Evolutionary conservation across 2,329 filamentous ascomycete genomes (phyloP).

Genomic region (Pseudogymnoascus sp.): DNA sequence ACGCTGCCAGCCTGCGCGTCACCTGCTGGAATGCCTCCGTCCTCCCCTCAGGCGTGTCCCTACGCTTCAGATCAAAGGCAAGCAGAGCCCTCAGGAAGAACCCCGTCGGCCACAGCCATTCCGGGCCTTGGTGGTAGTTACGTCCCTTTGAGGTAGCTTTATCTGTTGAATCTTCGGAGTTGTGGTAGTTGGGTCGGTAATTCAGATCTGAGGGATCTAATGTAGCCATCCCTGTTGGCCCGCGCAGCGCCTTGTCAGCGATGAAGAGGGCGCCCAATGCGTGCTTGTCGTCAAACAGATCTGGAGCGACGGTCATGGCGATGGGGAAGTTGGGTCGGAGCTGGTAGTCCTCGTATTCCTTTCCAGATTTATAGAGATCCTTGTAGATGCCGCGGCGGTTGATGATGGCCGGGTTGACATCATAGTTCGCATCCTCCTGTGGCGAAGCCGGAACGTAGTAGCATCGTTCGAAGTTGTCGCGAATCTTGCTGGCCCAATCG

Average conservation of each 20-base stretch:
- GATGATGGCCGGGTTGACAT: constrained; percentile 70
- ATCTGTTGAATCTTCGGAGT: constrained; percentile 85
- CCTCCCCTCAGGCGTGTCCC: constrained; percentile 57
- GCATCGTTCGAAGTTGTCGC: constrained; percentile 81
- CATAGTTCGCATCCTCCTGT: constrained; percentile 67
- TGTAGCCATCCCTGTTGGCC: constrained; percentile 91
- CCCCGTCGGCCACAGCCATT: constrained; percentile 96
- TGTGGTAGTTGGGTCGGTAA: constrained; percentile 91
- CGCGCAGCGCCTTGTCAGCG: constrained; percentile 72
- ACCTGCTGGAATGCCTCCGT: constrained; percentile 94
- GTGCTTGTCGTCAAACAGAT: constrained; percentile 72
- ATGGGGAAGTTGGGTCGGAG: constrained; percentile 90
- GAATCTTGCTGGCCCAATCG: constrained; percentile 75
- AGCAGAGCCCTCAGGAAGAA: constrained; percentile 90
- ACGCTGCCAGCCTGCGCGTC: constrained; percentile 71
- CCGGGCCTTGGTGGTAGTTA: constrained; percentile 96
- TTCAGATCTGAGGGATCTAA: constrained; percentile 88
- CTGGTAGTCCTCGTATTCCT: constrained; percentile 97
- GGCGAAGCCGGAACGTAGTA: constrained; percentile 74
- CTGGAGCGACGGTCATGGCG: constrained; percentile 87
- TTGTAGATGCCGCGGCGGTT: constrained; percentile 97
- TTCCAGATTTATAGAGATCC: constrained; percentile 86
- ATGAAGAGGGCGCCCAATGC: constrained; percentile 74
- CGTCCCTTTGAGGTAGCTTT: constrained; percentile 89
- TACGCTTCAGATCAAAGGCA: constrained; percentile 76